Percentiles rank a stretch among this genome's conserved stretches.
phyloP scores from a whole-genome alignment of 2,329 filamentous ascomycete species.

The Pestalotiopsis sp. region DNA sequence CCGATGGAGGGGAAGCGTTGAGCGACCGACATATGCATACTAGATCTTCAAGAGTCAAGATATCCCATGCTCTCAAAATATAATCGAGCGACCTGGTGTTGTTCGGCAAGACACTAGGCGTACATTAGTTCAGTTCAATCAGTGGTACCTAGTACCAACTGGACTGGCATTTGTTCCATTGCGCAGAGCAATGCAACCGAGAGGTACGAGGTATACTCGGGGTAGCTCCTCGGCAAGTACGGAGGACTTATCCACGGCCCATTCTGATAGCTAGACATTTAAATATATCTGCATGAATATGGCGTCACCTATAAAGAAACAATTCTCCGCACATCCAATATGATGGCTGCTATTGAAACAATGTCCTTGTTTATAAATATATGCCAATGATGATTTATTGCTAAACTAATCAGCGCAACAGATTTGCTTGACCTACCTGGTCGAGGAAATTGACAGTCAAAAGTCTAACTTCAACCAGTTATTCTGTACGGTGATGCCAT shows the following conservation, averaged over 20 bases:
- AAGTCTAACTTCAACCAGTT: background rate
- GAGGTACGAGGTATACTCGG: background rate
- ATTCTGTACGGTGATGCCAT: background rate
- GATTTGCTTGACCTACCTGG: background rate
- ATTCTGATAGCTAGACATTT: background rate
- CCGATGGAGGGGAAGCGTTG: too few species aligned
- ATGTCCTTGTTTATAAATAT: background rate
- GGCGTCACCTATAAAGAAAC: background rate
- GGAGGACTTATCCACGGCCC: background rate
- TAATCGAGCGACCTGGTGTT: too few species aligned
- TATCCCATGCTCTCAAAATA: too few species aligned
- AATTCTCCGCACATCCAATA: background rate
- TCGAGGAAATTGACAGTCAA: background rate
- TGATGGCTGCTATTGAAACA: slow-evolving; percentile 1
- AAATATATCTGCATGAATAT: background rate
- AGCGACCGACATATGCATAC: too few species aligned
- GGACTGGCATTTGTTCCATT: too few species aligned
- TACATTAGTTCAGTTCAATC: too few species aligned
- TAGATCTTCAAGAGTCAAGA: too few species aligned
- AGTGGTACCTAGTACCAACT: too few species aligned
- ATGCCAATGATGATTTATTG: background rate
- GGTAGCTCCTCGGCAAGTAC: background rate
- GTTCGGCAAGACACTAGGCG: too few species aligned
- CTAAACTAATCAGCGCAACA: background rate
- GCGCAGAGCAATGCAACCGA: too few species aligned